Percentiles rank a stretch among this genome's conserved stretches.
Conservation (phyloP, 805 yeast genomes). For the Saturnispora sekii region DNA sequence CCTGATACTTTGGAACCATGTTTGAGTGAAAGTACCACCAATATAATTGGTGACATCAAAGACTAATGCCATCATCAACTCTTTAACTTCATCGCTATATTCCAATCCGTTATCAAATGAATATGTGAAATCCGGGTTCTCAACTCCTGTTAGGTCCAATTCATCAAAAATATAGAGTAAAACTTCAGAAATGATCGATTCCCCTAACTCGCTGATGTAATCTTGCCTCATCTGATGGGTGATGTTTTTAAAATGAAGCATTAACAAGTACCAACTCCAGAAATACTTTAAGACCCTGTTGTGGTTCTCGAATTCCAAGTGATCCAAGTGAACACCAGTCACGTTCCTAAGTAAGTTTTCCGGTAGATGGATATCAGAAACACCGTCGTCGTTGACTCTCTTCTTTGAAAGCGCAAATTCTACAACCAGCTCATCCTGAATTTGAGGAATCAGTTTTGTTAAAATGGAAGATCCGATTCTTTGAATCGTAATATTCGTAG, state of each 20-base stretch:
- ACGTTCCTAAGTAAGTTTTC: slow-evolving; percentile 29
- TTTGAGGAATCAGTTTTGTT: slow-evolving; percentile 30
- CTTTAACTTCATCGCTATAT: slow-evolving; percentile 26
- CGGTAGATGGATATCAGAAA: slow-evolving; percentile 32
- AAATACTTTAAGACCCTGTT: slow-evolving; percentile 34
- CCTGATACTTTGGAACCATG: slow-evolving; percentile 64
- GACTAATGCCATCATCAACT: slow-evolving; percentile 40
- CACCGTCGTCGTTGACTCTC: slow-evolving; percentile 23
- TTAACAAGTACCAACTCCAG: slow-evolving; percentile 61
- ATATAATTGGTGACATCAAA: slow-evolving; percentile 39
- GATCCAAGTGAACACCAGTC: slow-evolving; percentile 25
- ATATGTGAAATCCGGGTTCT: slow-evolving; percentile 21
- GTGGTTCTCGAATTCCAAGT: slow-evolving; percentile 31
- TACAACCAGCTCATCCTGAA: slow-evolving; percentile 51
- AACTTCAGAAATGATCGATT: slow-evolving; percentile 38
- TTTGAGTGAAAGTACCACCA: slow-evolving; percentile 52
- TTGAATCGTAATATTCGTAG: slow-evolving; percentile 29
- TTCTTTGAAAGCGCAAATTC: slow-evolving; percentile 48
- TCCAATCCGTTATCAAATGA: slow-evolving; percentile 12
- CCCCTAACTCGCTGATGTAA: slow-evolving; percentile 50
- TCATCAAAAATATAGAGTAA: slow-evolving; percentile 47
- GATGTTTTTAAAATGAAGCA: slow-evolving; percentile 52
- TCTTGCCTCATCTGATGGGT: slow-evolving; percentile 54
- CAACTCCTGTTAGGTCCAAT: slow-evolving; percentile 27
- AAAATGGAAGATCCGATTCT: slow-evolving; percentile 35